These are phyloP conservation scores for Phytopythium montanum DNA, from an alignment of 352 stramenopile genomes.

Conservation along the genomic window DNA sequence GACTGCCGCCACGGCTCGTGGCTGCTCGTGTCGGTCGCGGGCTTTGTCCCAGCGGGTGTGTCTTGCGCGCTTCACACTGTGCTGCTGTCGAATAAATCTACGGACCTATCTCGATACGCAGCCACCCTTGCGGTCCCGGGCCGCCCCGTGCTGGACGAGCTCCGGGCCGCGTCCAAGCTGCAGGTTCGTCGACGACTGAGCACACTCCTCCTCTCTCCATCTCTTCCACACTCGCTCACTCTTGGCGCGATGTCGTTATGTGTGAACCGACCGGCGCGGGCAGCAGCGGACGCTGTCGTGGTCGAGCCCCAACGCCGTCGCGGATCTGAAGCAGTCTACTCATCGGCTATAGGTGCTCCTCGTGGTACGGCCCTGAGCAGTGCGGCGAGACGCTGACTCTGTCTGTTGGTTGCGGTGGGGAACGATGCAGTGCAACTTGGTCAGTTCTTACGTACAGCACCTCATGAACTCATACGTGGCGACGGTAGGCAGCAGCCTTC, in stretches of 20 bases:
- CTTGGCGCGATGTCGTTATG: not conserved
- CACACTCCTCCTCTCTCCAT: no score
- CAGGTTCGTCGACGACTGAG: constrained; percentile 28
- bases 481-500: constrained; percentile 22
- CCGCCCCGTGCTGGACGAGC: constrained; percentile 54
- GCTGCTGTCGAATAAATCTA: not conserved
- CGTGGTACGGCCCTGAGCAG: constrained; percentile 34
- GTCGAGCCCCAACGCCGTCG: constrained; percentile 15
- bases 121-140: constrained; percentile 60
- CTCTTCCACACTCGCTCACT: not conserved
- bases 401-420: not conserved
- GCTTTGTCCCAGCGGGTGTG: constrained; percentile 51
- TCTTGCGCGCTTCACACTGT: not conserved
- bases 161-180: constrained; percentile 40
- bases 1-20: constrained; percentile 70
- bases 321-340: constrained; percentile 62
- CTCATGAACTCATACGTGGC: constrained; percentile 57
- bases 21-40: constrained; percentile 61
- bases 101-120: constrained; percentile 8
- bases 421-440: constrained; percentile 52
- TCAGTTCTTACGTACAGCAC: constrained; percentile 56
- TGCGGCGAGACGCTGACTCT: not conserved
- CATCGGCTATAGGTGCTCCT: constrained; percentile 66
- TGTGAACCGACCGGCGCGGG: not conserved
- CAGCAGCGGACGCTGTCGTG: constrained; percentile 3